Base-by-base conservation (phyloP, 2,329 filamentous ascomycete genomes). In the Xylogone sp. region DNA sequence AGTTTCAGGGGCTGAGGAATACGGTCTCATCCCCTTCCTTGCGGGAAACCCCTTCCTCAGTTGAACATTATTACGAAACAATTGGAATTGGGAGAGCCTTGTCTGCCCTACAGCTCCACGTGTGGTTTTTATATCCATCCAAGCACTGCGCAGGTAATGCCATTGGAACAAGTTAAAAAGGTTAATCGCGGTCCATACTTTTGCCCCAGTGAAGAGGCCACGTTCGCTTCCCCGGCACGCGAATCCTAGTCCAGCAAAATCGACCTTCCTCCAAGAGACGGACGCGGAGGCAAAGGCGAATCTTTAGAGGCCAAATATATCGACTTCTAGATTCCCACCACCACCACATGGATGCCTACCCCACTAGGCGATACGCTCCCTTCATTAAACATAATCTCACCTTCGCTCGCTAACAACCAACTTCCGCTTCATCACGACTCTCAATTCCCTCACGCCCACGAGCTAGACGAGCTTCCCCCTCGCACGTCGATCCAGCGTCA, bases 261-360 rank as follows among this genome's bases (percentile, higher is more conserved):
- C 24, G 24, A 27, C 24, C 24, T 27, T 27, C 10, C 29, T 18
- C 34, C 52, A 46, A 42, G 42, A 34, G 27, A 42, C 27, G 34
- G 27, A 19, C 12, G 21, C 7, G 16, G 21, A 31, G 21, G 21
- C 24, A 27, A 10, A 5, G 29, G 44, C 6, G 47, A 60, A 39
- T 4, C 59, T 62, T 64, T 61, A 60, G 61, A 65, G 62, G 63
- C 56, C 57, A 63, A 27, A n/a, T n/a, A n/a, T 31, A 53, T 51
- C 62, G 58, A 56, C 62, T 56, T 65, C 60, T 63, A 50, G 53
- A 57, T 56, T 48, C 53, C 51, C 50, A 46, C 27, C 27, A 53
- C 50, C 52, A 64, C 52, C 61, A 66, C 59, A 72, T 75, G 68
- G 64, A 73, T 73, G 70, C 68, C 69, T 68, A 64, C 66, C 56